Evolutionary conservation across 192 early-diverging fungal genomes (phyloP), one percentile per base, ranked within the genome.

Genomic region (Backusella parvicylindrica): DNA sequence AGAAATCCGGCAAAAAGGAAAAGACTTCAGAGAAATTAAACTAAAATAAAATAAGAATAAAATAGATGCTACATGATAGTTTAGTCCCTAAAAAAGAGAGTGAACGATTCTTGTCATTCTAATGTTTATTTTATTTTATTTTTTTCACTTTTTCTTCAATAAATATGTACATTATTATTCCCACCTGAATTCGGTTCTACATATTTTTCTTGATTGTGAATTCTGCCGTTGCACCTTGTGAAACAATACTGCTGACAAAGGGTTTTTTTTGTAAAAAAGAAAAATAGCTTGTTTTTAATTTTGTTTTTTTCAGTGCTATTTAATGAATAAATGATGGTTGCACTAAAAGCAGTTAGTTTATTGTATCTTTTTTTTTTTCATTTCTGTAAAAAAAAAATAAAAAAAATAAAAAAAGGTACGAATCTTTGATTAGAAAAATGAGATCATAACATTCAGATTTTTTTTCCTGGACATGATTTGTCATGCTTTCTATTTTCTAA

Each of bases 161-260:
- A 56, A 56, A 56, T 53, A 43, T 43, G 50, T 53, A 53, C 50
- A 53, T 53, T 53, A 43, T 43, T 43, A 53, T 53, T 53, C 49
- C 49, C 49, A 26, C 8, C 13, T 13, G 40, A 41, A 41, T 41
- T 41, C 8, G 1, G n/a, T 53, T 53, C 23, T 53, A 53, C 50
- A 53, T n/a, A 53, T 53, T 53, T 53, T 53, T 26, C 21, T 50
- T 23, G 21, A 21, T 50, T 50, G 21, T 53, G 21, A 53, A 53
- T 53, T 53, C 50, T 53, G 21, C 50, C 21, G 50, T 53, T 26
- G 8, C 50, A 53, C 50, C 0, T 26, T 53, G 50, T 53, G n/a
- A 23, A 53, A 53, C 50, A 53, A 53, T 23, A 23, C 12, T 35
- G 12, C 41, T 23, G 16, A 11, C 21, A 53, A 53, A 26, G 16